These are phyloP conservation scores for Phialophora tarda DNA, from an alignment of 2,329 filamentous ascomycete species.

Conservation along the genomic window DNA sequence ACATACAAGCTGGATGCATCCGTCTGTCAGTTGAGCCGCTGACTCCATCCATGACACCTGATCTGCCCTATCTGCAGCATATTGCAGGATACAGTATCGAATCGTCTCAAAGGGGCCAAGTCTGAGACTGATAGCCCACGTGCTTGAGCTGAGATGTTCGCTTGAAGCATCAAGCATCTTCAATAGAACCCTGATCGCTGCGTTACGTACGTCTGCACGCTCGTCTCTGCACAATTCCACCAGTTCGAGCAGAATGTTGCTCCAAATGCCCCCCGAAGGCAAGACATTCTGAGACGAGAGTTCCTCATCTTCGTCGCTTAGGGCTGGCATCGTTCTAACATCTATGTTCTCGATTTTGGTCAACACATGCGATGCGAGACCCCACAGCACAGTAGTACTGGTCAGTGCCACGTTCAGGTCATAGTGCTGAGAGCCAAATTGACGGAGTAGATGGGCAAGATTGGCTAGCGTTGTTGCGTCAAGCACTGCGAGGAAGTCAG, in stretches of 20 bases:
- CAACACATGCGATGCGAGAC: slow-evolving; percentile 68
- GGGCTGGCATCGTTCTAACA: slow-evolving; percentile 15
- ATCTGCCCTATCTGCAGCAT: slow-evolving; percentile 3
- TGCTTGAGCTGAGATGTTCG: slow-evolving; percentile 57
- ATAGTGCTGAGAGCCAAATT: slow-evolving; percentile 86
- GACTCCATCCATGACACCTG: slow-evolving; percentile 31
- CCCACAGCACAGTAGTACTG: slow-evolving; percentile 95
- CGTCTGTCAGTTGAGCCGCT: slow-evolving; percentile 29
- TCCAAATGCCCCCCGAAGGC: slow-evolving; percentile 31
- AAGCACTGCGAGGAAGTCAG: slow-evolving; percentile 82
- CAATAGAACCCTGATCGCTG: slow-evolving; percentile 85
- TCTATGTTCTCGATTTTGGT: slow-evolving; percentile 28
- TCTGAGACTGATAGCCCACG: slow-evolving; percentile 57
- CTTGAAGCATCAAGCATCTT: slow-evolving; percentile 92
- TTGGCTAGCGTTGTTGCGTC: slow-evolving; percentile 74
- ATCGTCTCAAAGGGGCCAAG: slow-evolving; percentile 24
- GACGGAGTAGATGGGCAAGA: slow-evolving; percentile 84
- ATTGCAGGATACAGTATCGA: slow-evolving; percentile 22
- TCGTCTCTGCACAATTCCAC: slow-evolving; percentile 50
- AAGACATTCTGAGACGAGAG: background rate
- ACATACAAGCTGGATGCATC: slow-evolving; percentile 27
- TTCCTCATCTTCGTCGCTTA: slow-evolving; percentile 6
- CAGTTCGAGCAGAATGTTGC: slow-evolving; percentile 31
- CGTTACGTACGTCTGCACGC: slow-evolving; percentile 54
- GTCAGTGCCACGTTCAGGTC: slow-evolving; percentile 96